Conservation (phyloP, 2,329 filamentous ascomycete genomes). For the Nannizziopsis barbatae region DNA sequence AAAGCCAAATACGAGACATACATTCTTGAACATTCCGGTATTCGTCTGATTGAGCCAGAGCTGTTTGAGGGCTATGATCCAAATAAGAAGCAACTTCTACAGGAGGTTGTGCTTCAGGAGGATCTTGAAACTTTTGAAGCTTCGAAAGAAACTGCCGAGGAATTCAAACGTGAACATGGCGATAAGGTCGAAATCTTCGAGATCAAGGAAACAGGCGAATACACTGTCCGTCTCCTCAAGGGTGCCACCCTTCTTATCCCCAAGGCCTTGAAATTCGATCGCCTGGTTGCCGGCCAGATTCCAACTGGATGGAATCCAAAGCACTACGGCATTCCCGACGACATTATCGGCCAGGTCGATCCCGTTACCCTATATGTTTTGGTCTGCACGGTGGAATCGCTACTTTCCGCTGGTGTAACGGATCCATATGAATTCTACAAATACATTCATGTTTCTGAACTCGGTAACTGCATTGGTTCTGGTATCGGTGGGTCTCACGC, state of each 20-base stretch:
- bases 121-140: conserved; percentile 95
- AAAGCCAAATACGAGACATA: conserved; percentile 96
- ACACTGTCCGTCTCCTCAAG: conserved; percentile 88
- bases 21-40: conserved; percentile 92
- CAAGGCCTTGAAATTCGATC: conserved; percentile 93
- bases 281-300: conserved; percentile 91
- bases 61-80: conserved; percentile 95
- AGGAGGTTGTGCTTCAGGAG: conserved; percentile 94
- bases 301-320: conserved; percentile 96
- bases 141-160: conserved; percentile 91
- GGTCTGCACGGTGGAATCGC: conserved; percentile 82
- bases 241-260: conserved; percentile 89
- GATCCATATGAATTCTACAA: conserved; percentile 99
- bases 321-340: conserved; percentile 89
- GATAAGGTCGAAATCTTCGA: conserved; percentile 98
- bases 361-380: conserved; percentile 92
- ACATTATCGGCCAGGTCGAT: conserved; percentile 96
- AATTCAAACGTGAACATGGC: conserved; percentile 93
- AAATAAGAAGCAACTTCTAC: conserved; percentile 94
- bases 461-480: conserved; percentile 96
- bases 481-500: conserved; percentile 93
- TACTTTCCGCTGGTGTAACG: conserved; percentile 87
- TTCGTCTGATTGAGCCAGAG: conserved; percentile 94
- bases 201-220: conserved; percentile 86
- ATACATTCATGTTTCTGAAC: conserved; percentile 94